Evolutionary conservation across 176 grass and related monocot species (phyloP), one percentile per base, ranked within the genome.

Genomic region (Tuctoria greenei): DNA sequence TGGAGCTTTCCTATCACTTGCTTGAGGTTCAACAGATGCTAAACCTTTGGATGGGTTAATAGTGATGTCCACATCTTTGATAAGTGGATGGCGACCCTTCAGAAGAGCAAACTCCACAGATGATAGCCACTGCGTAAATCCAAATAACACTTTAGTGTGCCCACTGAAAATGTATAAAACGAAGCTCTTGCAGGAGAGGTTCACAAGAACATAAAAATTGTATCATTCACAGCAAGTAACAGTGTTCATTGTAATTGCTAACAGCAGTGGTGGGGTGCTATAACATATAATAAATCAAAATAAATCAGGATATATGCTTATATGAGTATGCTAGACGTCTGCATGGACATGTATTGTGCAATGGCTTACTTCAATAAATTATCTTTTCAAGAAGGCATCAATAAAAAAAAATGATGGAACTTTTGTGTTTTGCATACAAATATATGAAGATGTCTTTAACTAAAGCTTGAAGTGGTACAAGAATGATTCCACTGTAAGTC

Each of bases 31-130:
- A 80, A 89, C 37, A 78, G 81, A 93, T 84, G 91, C 55, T 78
- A 91, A 58, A 63, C 79, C 75, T 91, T 93, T 97, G 71, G 95
- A 88, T 74, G 95, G 86, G 61, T 89, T 93, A 69, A 97, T 86
- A 38, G 91, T 79, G 36, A 93, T 82, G 67, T 97, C 95, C 4
- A 97, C 80, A 71, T 97, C 91, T 86, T 93, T 87, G 69, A 93
- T 83, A 87, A 97, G 88, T 40, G 95, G 95, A 87, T 97, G 95
- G 25, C 95, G 91, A 67, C 95, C 95, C 84, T 97, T 97, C 46
- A 93, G 74, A 88, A 97, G 82, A 60, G 95, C 83, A 85, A 97
- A 76, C 81, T 97, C 95, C 45, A 90, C 95, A 70, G 88, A 91
- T 76, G 91, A 93, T 31, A 97, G 42, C 95, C 95, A 97, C 95